These are phyloP conservation scores for Monilinia aucupariae DNA, from an alignment of 2,329 filamentous ascomycete genomes.

Conservation along the genomic window DNA sequence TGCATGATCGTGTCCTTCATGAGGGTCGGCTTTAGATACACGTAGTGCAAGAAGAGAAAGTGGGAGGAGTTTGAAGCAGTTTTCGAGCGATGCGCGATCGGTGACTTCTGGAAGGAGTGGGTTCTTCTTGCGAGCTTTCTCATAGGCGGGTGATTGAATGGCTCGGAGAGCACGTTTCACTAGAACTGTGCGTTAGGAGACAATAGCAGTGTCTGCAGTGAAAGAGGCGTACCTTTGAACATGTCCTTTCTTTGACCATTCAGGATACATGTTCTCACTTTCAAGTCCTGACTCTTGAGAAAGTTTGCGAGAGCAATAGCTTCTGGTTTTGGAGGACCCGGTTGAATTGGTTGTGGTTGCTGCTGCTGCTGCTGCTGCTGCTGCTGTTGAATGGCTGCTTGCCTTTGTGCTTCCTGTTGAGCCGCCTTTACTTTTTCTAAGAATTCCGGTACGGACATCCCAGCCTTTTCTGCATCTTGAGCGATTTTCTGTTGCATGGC, in stretches of 20 bases:
- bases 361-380: constrained; percentile 41
- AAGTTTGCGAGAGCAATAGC: constrained; percentile 87
- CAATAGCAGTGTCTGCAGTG: background rate
- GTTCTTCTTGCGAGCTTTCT: constrained; percentile 86
- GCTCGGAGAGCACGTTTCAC: constrained; percentile 95
- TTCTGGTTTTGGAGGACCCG: constrained; percentile 80
- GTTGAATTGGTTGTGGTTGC: constrained; percentile 62
- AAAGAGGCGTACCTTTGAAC: constrained; percentile 67
- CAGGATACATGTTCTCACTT: constrained; percentile 84
- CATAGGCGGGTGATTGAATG: constrained; percentile 81
- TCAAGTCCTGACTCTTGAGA: constrained; percentile 75
- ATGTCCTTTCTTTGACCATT: constrained; percentile 97
- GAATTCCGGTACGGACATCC: constrained; percentile 81
- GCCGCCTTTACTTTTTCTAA: constrained; percentile 61
- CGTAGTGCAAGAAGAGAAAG: constrained; percentile 90
- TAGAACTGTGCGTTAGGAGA: constrained; percentile 36
- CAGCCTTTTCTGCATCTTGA: constrained; percentile 74
- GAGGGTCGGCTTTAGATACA: constrained; percentile 74
- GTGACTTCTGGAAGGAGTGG: constrained; percentile 80
- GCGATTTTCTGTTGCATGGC: constrained; percentile 79
- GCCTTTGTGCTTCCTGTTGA: constrained; percentile 39
- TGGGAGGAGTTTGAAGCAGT: constrained; percentile 89
- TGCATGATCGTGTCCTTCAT: constrained; percentile 66
- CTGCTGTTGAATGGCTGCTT: constrained; percentile 42
- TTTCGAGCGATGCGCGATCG: constrained; percentile 83